Percentiles rank a stretch among this genome's conserved stretches.
Conservation (phyloP, 2,329 filamentous ascomycete species). For the Stemphylium beticola region DNA sequence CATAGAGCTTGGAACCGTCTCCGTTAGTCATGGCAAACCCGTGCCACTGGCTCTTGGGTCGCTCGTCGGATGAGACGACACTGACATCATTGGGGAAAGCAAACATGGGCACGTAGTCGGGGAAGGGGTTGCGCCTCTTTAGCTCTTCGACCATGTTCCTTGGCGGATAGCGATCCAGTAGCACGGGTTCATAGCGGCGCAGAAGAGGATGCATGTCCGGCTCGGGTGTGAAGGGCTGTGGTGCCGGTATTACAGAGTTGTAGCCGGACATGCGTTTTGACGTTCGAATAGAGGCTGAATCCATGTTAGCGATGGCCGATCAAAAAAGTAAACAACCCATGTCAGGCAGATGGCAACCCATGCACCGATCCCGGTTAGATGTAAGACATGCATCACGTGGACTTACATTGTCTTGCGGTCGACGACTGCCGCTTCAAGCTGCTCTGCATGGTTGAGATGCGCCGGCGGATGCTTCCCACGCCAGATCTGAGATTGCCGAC, state of each 20-base stretch:
- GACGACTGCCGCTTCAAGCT: constrained; percentile 88
- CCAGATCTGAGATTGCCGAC: constrained; percentile 61
- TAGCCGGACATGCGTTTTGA: constrained; percentile 93
- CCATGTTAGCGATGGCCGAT: constrained; percentile 32
- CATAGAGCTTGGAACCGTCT: constrained; percentile 90
- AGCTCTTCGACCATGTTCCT: constrained; percentile 81
- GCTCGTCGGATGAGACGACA: constrained; percentile 92
- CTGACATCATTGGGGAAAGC: constrained; percentile 98
- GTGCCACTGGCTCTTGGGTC: constrained; percentile 96
- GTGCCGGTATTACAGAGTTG: constrained; percentile 94
- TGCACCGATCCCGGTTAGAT: background rate
- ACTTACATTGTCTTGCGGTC: constrained; percentile 74
- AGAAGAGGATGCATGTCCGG: constrained; percentile 96
- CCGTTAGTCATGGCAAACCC: constrained; percentile 97
- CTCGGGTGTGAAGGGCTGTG: constrained; percentile 86
- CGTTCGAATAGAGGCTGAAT: constrained; percentile 71
- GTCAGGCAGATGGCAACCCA: background rate
- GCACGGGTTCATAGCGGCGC: constrained; percentile 91
- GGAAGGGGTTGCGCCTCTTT: constrained; percentile 81
- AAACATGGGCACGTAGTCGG: constrained; percentile 99
- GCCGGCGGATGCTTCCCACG: constrained; percentile 86
- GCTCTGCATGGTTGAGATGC: constrained; percentile 91
- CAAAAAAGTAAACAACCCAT: constrained; percentile 32
- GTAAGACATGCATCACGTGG: background rate
- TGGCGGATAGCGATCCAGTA: constrained; percentile 91